Percentiles rank a stretch among this genome's conserved stretches.
These are phyloP conservation scores for Meripilus lineatus DNA, from an alignment of 1,284 basidiomycete genomes.

Conservation along the genomic window DNA sequence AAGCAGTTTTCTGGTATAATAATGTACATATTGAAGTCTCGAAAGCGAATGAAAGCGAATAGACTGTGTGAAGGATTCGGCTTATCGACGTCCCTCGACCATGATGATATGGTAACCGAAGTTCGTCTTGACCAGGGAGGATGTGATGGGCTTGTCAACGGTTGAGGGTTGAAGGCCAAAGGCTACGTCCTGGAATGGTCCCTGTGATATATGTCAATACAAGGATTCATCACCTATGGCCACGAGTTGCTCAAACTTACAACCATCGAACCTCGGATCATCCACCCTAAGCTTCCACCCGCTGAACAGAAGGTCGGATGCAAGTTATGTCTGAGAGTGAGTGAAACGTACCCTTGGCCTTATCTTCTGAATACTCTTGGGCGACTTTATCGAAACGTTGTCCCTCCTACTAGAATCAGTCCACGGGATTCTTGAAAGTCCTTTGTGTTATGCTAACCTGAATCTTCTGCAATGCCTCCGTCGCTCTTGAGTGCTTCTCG, in stretches of 20 bases:
- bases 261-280: slow-evolving; percentile 79
- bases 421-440: background rate
- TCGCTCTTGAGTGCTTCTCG: slow-evolving; percentile 77
- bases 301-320: slow-evolving; percentile 34
- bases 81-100: slow-evolving; percentile 76
- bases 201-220: slow-evolving; percentile 7
- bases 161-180: slow-evolving; percentile 74
- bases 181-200: slow-evolving; percentile 76
- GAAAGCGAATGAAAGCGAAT: no score
- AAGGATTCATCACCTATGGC: background rate
- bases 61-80: no score
- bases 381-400: slow-evolving; percentile 81
- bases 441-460: slow-evolving; percentile 40
- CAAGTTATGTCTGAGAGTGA: background rate
- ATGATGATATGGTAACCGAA: slow-evolving; percentile 88
- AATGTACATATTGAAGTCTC: no score
- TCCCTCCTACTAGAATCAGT: slow-evolving; percentile 57
- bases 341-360: slow-evolving; percentile 63
- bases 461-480: slow-evolving; percentile 73
- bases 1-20: no score
- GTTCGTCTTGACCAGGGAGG: slow-evolving; percentile 72
- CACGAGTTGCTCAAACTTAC: slow-evolving; percentile 25
- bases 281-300: slow-evolving; percentile 82
- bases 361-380: slow-evolving; percentile 83
- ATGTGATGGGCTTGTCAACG: slow-evolving; percentile 68